Base-by-base conservation (phyloP, 148 eudicot genomes). In the Simmondsia chinensis region DNA sequence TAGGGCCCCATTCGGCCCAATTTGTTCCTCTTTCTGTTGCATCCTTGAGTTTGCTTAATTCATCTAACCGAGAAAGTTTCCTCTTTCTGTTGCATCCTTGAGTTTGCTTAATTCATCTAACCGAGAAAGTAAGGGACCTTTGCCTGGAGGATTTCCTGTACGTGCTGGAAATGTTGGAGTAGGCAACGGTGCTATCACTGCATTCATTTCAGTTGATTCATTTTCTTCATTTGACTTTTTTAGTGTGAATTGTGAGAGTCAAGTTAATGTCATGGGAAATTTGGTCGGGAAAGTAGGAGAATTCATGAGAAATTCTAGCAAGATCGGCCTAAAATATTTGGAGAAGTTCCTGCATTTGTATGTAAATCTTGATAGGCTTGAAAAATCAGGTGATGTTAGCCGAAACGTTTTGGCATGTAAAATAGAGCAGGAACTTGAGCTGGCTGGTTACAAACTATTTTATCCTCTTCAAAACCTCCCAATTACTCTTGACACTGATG, bases 381-480 rank as follows among this genome's bases (percentile, higher is more conserved):
- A 36, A 38, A 52, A 49, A 11, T 24, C 28, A 13, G 38, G 45
- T 46, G 37, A 10, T 22, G n/a, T 52, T 28, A 33, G 52, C 40
- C 49, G 65, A 15, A 57, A 69, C 21, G 15, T 2, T 48, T 18
- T 69, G 20, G 74, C 74, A 10, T 43, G 49, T 37, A 33, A 59
- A 54, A 16, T 69, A 19, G 54, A 59, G 43, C 58, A 21, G 40
- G 54, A 63, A 54, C 56, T 59, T 20, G 61, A 59, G 40, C 27
- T 48, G 43, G 54, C 50, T 31, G 64, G 61, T 33, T 69, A 54
- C 52, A 28, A 40, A 14, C 27, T 70, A n/a, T 70, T 70, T 56
- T 26, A 65, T 17, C 58, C 61, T 43, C 37, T 54, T 37, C 45
- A 46, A 6, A 41, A 20, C 17, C 52, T 36, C 11, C 20, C 25